Base-by-base conservation (phyloP, 495 filamentous ascomycete genomes). In the Aspergillus leporis region DNA sequence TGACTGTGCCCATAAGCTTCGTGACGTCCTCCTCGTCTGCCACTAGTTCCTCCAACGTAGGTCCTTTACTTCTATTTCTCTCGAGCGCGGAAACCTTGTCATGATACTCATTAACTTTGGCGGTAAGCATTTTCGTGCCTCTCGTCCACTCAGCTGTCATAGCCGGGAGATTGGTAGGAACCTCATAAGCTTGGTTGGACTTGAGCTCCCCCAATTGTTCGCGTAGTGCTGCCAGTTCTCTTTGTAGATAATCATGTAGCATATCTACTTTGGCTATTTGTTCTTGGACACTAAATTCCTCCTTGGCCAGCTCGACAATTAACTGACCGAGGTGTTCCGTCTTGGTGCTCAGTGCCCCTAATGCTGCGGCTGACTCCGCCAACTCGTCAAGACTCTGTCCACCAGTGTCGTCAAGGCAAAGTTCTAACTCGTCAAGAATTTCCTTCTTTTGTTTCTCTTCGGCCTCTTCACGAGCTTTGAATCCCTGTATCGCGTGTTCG, bases 61-160 rank as follows among this genome's bases (percentile, higher is more conserved):
- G 73, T 9, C 76, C 78, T 12, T 61, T 66, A 16, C 48, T 54
- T 41, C 58, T 70, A 53, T 64, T 76, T 47, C 66, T 66, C 58
- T 81, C 72, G 3, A 82, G 64, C 19, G 73, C 70, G 19, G 65
- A 61, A 30, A 81, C 70, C 51, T 78, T 76, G 51, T 84, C 82
- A 30, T 77, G 71, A 60, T 87, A 87, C 60, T 87, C 83, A 23
- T 66, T 73, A 4, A 93, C 71, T 56, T 85, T 82, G 14, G 81
- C 68, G n/a, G 73, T 64, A 21, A 88, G 75, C 36, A 74, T 66
- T 61, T 88, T 88, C 43, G 87, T 81, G 50, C 74, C 77, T 23
- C 87, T 81, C 59, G 83, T 82, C 73, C 82, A 85, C 59, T 89
- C 84, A 0, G 81, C 73, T 31, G 87, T 89, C 62, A 84, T 75